phyloP scores from a whole-genome alignment of 345 rosid genomes.

The Salix dunnii region DNA sequence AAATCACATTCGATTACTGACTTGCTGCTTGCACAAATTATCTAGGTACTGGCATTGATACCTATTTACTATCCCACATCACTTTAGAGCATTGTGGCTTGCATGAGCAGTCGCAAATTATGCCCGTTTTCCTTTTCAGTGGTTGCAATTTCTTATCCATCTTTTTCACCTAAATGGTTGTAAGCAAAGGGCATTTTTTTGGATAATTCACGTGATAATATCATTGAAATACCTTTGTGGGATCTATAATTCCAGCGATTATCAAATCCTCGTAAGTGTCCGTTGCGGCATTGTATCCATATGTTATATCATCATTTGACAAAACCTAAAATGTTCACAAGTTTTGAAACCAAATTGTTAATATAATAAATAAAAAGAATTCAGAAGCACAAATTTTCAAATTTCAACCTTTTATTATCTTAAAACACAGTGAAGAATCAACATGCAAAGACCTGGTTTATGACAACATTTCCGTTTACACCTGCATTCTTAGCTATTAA shows the following conservation, averaged over 20 bases:
- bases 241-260: conserved; percentile 80
- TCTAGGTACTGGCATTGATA: too few relatives aligned
- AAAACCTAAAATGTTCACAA: conserved; percentile 47
- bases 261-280: conserved; percentile 73
- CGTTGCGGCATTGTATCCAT: conserved; percentile 87
- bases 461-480: conserved; percentile 66
- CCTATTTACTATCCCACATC: background rate
- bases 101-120: too few relatives aligned
- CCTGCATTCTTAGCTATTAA: conserved; percentile 87
- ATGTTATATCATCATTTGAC: conserved; percentile 41
- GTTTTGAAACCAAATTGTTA: conserved; percentile 3
- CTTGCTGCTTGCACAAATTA: too few relatives aligned
- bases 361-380: background rate
- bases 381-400: background rate
- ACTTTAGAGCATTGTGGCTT: background rate
- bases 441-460: conserved; percentile 53
- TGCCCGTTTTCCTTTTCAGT: too few relatives aligned
- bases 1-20: too few relatives aligned
- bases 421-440: conserved; percentile 3
- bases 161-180: background rate
- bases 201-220: background rate
- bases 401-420: background rate
- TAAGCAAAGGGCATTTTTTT: background rate
- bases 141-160: background rate
- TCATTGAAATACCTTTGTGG: conserved; percentile 58